A percentile compares a stretch with the other conserved stretches of the same genome.
Evolutionary conservation across 1,284 basidiomycete genomes (phyloP).

Genomic region (Rugosomyces carneus): DNA sequence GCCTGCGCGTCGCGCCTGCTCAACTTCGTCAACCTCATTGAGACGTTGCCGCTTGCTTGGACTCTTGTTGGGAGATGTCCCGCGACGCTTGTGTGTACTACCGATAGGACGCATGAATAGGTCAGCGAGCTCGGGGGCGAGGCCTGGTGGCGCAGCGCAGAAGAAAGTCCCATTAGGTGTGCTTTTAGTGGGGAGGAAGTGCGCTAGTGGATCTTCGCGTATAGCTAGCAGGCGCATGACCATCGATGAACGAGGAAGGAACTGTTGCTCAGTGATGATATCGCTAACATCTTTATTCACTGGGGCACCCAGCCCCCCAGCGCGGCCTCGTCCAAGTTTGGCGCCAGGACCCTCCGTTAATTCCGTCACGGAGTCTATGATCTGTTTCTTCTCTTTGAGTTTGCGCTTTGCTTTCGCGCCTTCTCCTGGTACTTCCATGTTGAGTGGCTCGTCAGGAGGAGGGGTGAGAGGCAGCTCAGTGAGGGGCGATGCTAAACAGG

Average conservation of each 20-base stretch:
- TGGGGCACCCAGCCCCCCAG: slow-evolving; percentile 49
- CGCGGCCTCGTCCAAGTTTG: slow-evolving; percentile 47
- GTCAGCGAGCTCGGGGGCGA: slow-evolving; percentile 75
- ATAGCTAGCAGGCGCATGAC: slow-evolving; percentile 82
- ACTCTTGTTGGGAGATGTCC: slow-evolving; percentile 44
- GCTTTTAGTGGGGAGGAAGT: slow-evolving; percentile 79
- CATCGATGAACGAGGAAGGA: slow-evolving; percentile 76
- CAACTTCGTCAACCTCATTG: slow-evolving; percentile 55
- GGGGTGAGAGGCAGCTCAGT: slow-evolving; percentile 68
- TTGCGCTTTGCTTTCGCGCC: slow-evolving; percentile 44
- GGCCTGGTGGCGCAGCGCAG: slow-evolving; percentile 75
- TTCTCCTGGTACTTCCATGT: slow-evolving; percentile 18
- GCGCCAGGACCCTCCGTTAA: slow-evolving; percentile 65
- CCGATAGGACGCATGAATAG: slow-evolving; percentile 78
- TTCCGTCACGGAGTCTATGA: slow-evolving; percentile 81
- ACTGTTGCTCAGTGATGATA: slow-evolving; percentile 75
- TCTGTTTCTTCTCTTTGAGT: slow-evolving; percentile 68
- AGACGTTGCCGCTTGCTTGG: slow-evolving; percentile 59
- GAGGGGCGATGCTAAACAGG: slow-evolving; percentile 59
- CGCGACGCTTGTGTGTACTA: slow-evolving; percentile 47
- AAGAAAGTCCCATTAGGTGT: slow-evolving; percentile 70
- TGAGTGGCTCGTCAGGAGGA: slow-evolving; percentile 36
- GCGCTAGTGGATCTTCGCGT: slow-evolving; percentile 75
- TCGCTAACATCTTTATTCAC: slow-evolving; percentile 62
- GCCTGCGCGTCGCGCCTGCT: slow-evolving; percentile 59